Conservation (phyloP, 2,329 filamentous ascomycete species). For the Aureobasidium sp. region DNA sequence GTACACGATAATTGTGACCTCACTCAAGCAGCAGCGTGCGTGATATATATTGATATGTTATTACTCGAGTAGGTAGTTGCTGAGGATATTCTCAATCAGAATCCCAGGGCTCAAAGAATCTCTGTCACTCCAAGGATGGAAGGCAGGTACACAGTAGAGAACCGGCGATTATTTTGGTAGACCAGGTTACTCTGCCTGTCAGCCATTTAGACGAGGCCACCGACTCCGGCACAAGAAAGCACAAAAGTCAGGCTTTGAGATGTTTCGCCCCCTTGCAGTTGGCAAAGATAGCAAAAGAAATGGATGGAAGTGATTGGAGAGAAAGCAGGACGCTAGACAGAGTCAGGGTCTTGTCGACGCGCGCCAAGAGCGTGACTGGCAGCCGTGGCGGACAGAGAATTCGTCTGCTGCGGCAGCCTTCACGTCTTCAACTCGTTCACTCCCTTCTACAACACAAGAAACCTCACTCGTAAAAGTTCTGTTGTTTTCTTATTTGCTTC, state of each 20-base stretch:
- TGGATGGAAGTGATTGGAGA: slow-evolving; percentile 6
- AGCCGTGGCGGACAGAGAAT: neutral
- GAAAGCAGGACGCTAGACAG: neutral
- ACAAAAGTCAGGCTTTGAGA: neutral
- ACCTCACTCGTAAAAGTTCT: slow-evolving; percentile 9
- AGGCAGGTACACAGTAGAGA: neutral
- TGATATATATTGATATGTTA: neutral
- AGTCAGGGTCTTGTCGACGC: neutral
- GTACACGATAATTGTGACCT: neutral
- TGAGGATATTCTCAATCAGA: no score
- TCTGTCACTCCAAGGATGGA: neutral
- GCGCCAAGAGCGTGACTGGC: neutral
- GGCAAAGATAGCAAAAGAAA: neutral
- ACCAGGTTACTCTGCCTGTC: neutral
- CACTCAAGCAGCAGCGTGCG: no score
- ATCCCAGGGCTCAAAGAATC: neutral
- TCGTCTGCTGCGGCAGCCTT: neutral
- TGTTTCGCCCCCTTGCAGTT: neutral
- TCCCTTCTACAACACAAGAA: slow-evolving; percentile 2
- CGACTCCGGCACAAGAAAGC: neutral
- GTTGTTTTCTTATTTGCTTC: slow-evolving; percentile 14
- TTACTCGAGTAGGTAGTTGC: no score
- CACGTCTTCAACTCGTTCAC: neutral
- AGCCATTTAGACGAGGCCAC: neutral
- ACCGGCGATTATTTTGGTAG: no score